Base-by-base conservation (phyloP, 139 green algal genomes). In the Dunaliella primolecta region DNA sequence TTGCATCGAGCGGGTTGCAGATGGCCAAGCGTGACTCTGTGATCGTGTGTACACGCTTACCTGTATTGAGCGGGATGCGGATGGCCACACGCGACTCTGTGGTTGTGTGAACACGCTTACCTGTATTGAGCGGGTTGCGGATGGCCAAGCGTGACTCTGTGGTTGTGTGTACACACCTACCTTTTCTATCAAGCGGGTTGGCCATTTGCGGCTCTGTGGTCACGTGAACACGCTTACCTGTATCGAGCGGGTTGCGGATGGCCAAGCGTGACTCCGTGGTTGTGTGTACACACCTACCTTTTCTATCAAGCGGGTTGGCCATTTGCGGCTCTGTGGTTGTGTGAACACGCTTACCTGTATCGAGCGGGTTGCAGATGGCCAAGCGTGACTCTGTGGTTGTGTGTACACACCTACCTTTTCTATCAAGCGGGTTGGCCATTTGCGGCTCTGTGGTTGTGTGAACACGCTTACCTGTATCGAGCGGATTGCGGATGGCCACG, bases 351-450 rank as follows among this genome's bases (percentile, higher is more conserved):
- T n/a, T n/a, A n/a, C n/a, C n/a, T 23, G 85, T 77, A 24, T 84
- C 29, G 29, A 96, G 89, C 24, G 94, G 94, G 88, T 97, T 97
- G n/a, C 76, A 33, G 2, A 97, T 78, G 20, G 36, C 32, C 29
- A 96, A 84, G 30, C 35, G 80, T 0, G 81, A 55, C 11, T 25
- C 83, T 0, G 88, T 92, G 31, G 78, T 46, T 36, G 90, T 93
- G n/a, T n/a, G n/a, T n/a, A n/a, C n/a, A n/a, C n/a, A 15, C 46
- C 46, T 64, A 64, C 46, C 46, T 24, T 84, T 78, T n/a, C n/a
- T n/a, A 24, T 84, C n/a, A 27, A 96, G 89, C 21, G 94, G 94
- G 88, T 97, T 97, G 30, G 36, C 32, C n/a, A 96, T 84, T 27
- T 33, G 81, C 0, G 82, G 56, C 15, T 25, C 83, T 0, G 88